Evolutionary conservation across 495 filamentous ascomycete genomes (phyloP).

Genomic region (Friedmanniomyces endolithicus): DNA sequence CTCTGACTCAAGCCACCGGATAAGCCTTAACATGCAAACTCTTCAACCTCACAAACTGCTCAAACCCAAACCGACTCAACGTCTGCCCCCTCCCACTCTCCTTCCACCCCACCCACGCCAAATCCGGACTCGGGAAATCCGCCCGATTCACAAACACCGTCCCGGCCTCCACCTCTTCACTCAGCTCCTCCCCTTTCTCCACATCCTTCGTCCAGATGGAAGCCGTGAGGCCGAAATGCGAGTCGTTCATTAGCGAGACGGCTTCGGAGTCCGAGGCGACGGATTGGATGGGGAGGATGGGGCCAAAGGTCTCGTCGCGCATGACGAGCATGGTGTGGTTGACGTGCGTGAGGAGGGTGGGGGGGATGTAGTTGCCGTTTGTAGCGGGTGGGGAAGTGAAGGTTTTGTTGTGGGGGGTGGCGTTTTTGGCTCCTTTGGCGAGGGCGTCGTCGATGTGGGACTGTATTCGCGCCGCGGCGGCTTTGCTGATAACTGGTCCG

Average conservation of each 20-base stretch:
- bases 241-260: slow-evolving; percentile 81
- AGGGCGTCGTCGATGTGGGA: slow-evolving; percentile 75
- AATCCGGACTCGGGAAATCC: slow-evolving; percentile 89
- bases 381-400: slow-evolving; percentile 55
- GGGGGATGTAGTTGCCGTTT: slow-evolving; percentile 73
- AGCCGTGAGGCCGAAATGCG: slow-evolving; percentile 87
- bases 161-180: slow-evolving; percentile 76
- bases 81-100: slow-evolving; percentile 85
- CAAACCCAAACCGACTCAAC: slow-evolving; percentile 79
- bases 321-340: slow-evolving; percentile 80
- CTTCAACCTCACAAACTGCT: slow-evolving; percentile 91
- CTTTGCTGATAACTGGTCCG: slow-evolving; percentile 76
- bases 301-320: slow-evolving; percentile 94
- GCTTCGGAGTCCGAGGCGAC: slow-evolving; percentile 76
- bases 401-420: slow-evolving; percentile 68
- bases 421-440: slow-evolving; percentile 66
- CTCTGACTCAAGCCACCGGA: slow-evolving; percentile 31
- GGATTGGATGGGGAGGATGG: slow-evolving; percentile 87
- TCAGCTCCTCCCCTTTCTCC: slow-evolving; percentile 58
- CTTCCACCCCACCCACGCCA: slow-evolving; percentile 98
- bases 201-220: slow-evolving; percentile 96
- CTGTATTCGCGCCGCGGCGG: slow-evolving; percentile 60
- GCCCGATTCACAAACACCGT: slow-evolving; percentile 94
- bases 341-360: slow-evolving; percentile 70
- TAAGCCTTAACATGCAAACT: slow-evolving; percentile 90